Conservation (phyloP, 345 rosid species). For the Cardamine resedifolia region DNA sequence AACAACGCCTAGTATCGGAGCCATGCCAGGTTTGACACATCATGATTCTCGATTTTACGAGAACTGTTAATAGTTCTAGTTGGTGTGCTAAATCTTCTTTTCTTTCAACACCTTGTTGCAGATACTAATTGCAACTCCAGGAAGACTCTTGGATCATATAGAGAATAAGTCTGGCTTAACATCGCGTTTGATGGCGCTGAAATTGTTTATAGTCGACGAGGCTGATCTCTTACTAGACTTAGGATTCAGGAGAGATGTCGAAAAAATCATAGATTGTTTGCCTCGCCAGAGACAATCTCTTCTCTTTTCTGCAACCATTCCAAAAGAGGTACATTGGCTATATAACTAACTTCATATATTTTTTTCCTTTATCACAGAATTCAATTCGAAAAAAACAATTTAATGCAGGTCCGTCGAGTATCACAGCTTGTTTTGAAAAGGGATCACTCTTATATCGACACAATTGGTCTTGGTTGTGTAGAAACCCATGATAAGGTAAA, state of each 20-base stretch:
- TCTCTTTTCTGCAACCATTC: slow-evolving; percentile 88
- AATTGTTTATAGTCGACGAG: slow-evolving; percentile 92
- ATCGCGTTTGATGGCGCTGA: slow-evolving; percentile 78
- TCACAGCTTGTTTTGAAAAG: slow-evolving; percentile 90
- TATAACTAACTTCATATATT: background rate
- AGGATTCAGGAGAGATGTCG: slow-evolving; percentile 94
- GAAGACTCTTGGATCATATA: slow-evolving; percentile 88
- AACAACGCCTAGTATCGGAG: slow-evolving; percentile 71
- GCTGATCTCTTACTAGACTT: slow-evolving; percentile 92
- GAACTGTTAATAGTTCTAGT: background rate
- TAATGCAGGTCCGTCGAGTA: slow-evolving; percentile 77
- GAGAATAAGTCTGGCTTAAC: slow-evolving; percentile 84
- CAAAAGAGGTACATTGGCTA: slow-evolving; percentile 64
- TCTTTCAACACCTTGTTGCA: slow-evolving; percentile 33
- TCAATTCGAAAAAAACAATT: background rate
- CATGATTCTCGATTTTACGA: background rate
- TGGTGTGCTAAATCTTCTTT: slow-evolving; percentile 2
- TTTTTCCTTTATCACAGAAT: background rate
- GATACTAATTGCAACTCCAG: slow-evolving; percentile 97
- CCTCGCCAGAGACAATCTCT: slow-evolving; percentile 87
- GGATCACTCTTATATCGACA: slow-evolving; percentile 77
- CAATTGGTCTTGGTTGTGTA: slow-evolving; percentile 67
- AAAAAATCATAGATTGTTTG: slow-evolving; percentile 82
- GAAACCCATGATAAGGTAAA: slow-evolving; percentile 86
- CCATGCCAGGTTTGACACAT: slow-evolving; percentile 76